Evolutionary conservation across 768 basidiomycete species (phyloP), one percentile per base, ranked within the genome.

Genomic region (Ramaria sp.): DNA sequence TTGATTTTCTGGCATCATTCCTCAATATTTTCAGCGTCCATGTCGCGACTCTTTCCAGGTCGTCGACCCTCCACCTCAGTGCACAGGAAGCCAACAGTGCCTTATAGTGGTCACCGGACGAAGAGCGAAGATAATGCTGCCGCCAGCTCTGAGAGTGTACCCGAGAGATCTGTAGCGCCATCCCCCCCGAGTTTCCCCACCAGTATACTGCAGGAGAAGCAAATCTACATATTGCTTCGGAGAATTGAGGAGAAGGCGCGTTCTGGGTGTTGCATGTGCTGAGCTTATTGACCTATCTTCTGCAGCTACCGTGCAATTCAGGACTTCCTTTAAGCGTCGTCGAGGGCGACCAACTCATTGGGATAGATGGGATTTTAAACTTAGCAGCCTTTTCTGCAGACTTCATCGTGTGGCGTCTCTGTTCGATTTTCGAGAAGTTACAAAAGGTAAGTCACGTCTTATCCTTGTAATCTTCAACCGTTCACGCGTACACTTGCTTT

Each of bases 251-350:
- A 38, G n/a, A 57, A 49, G 47, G 55, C n/a, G 3, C 53, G 53
- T 31, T 20, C 20, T 38, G 33, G 2, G 49, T 19, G 1, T 33
- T 34, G 17, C 27, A 12, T 39, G 24, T 9, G 19, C 2, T 10
- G 15, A 17, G 31, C 20, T 9, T 56, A 11, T 34, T 33, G 4
- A 48, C 43, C 24, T 42, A n/a, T 3, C 19, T 6, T n/a, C 6
- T 57, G 19, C 19, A 57, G 55, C 48, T 57, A 10, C 55, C 55
- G 11, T 57, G 55, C 47, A 57, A 57, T 41, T 57, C 55, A 37
- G 55, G 55, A 7, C 46, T 34, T 20, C n/a, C 46, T 41, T 43
- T 57, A 12, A 38, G 22, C 22, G 55, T 24, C 7, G 12, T 57
- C 24, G 55, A 47, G 24, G 19, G 31, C 30, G 55, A 57, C 48